These are phyloP conservation scores for Zelopaecilomyces penicillatus DNA, from an alignment of 2,329 filamentous ascomycete genomes.

Conservation along the genomic window DNA sequence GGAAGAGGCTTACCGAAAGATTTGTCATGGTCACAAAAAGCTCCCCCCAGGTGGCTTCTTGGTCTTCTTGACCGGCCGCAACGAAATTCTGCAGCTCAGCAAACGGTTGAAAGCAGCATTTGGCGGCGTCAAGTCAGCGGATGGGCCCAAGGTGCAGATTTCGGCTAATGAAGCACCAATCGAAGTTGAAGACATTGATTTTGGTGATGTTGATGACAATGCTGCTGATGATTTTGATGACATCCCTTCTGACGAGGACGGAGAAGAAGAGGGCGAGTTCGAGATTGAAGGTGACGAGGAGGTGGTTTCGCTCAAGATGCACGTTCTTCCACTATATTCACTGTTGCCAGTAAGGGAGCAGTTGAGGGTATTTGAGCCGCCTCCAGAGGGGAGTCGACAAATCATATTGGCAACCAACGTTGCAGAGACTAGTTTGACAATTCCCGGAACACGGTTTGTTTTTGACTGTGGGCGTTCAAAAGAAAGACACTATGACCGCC, in stretches of 20 bases:
- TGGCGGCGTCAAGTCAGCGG: constrained; percentile 46
- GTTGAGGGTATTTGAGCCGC: constrained; percentile 77
- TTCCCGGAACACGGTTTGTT: constrained; percentile 89
- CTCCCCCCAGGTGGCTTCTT: constrained; percentile 85
- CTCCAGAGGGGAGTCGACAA: constrained; percentile 72
- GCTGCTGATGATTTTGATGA: constrained; percentile 54
- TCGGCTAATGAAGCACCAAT: constrained; percentile 69
- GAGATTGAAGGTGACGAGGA: constrained; percentile 56
- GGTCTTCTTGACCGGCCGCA: constrained; percentile 88
- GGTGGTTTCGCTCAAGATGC: constrained; percentile 61
- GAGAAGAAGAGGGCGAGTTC: constrained; percentile 59
- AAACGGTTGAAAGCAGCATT: constrained; percentile 66
- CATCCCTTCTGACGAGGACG: constrained; percentile 48
- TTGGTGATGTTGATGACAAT: constrained; percentile 61
- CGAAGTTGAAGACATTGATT: constrained; percentile 80
- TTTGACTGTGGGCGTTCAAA: constrained; percentile 92
- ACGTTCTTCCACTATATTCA: constrained; percentile 90
- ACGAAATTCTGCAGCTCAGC: constrained; percentile 79
- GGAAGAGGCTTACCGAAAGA: constrained; percentile 81
- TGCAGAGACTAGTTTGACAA: constrained; percentile 93
- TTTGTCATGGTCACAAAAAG: constrained; percentile 79
- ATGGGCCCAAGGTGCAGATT: constrained; percentile 62
- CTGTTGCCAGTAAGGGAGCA: constrained; percentile 86
- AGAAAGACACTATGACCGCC: constrained; percentile 79
- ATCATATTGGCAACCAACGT: constrained; percentile 94